A percentile compares a stretch with the other conserved stretches of the same genome.
phyloP scores from a whole-genome alignment of 768 basidiomycete species.

The Lentinus brumalis region DNA sequence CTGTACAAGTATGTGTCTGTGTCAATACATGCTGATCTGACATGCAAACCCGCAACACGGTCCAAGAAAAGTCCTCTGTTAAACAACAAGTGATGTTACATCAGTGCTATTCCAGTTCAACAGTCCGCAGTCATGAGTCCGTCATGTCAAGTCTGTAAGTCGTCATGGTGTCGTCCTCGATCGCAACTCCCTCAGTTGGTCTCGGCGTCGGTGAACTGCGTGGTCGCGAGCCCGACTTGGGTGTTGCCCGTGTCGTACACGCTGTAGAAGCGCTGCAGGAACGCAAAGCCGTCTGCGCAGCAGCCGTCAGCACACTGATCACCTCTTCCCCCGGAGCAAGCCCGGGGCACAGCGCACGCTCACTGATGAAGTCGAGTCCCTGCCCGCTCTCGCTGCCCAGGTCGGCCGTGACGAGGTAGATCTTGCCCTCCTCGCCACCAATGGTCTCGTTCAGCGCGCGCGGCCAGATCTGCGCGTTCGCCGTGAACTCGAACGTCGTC shows the following conservation, averaged over 20 bases:
- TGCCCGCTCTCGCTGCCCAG: constrained; percentile 51
- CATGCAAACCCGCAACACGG: too few relatives aligned
- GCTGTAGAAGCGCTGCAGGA: constrained; percentile 64
- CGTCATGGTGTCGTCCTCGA: background rate
- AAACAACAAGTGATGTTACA: too few relatives aligned
- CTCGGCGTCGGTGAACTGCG: constrained; percentile 34
- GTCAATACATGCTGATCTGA: too few relatives aligned
- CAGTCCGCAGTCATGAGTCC: background rate
- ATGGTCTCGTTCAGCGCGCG: constrained; percentile 56
- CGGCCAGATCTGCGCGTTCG: constrained; percentile 75
- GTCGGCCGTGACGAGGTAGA: constrained; percentile 61
- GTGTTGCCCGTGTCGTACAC: constrained; percentile 37
- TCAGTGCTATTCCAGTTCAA: background rate
- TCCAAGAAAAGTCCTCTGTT: too few relatives aligned
- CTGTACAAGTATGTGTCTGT: background rate
- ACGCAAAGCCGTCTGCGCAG: constrained; percentile 53
- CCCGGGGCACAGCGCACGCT: constrained; percentile 20
- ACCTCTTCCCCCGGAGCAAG: background rate
- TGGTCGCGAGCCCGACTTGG: constrained; percentile 37
- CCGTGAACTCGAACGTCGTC: constrained; percentile 55
- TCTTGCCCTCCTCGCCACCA: constrained; percentile 50
- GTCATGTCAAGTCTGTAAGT: background rate
- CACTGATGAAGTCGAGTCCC: constrained; percentile 69
- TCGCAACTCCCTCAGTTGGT: constrained; percentile 29
- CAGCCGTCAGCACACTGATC: background rate